Base-by-base conservation (phyloP, 2,329 filamentous ascomycete genomes). In the Cytospora mali region DNA sequence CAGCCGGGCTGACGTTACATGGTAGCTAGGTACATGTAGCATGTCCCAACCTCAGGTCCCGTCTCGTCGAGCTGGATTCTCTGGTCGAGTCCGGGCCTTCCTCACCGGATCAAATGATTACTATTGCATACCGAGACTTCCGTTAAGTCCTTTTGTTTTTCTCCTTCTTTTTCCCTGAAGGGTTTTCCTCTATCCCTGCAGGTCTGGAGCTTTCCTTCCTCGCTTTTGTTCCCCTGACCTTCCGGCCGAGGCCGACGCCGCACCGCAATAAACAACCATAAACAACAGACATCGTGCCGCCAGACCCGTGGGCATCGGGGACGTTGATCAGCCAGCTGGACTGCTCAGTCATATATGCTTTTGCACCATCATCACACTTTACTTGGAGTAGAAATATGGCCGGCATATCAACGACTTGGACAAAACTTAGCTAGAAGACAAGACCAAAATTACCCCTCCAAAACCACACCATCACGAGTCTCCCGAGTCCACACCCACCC, bases 61-160 rank as follows among this genome's bases (percentile, higher is more conserved):
- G 48, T 58, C 56, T 39, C 56, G 29, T 52, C 13, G 33, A 39
- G 31, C 50, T 54, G 39, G 14, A 52, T n/a, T n/a, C 51, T 27
- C 14, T 18, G 6, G 2, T n/a, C 13, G 25, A 18, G n/a, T 9
- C n/a, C 23, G 33, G 23, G 21, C 35, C 31, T 33, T 35, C 28
- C n/a, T 33, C 25, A n/a, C 39, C 18, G 39, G 39, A 10, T 23
- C 42, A 3, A n/a, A 46, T 46, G n/a, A 46, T 46, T 23, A 48
- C 39, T 33, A 25, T 49, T 35, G 35, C 33, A 28, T 49, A 60
- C 58, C 57, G 50, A 60, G 50, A 27, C 58, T 54, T 60, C 58
- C 58, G 58, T 60, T 27, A 49, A 59, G 31, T 31, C 18, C 48
- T 29, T 39, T 25, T 21, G 29, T n/a, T n/a, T n/a, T n/a, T n/a